These are phyloP conservation scores for Zea mays DNA, from an alignment of 176 grass and related monocot species.

Conservation along the genomic window Zm-B73-REFERENCE-NAM-5.0 NC_050102.1:90140501-90141000, in stretches of 20 bases:
- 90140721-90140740: constrained; percentile 56
- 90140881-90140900: constrained; percentile 88
- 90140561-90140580: background rate
- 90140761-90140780: constrained; percentile 67
- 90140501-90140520: background rate
- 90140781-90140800: constrained; percentile 77
- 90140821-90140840: constrained; percentile 85
- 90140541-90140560: background rate
- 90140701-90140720: constrained; percentile 63
- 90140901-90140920: constrained; percentile 60
- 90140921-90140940: background rate
- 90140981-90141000: background rate
- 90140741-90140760: constrained; percentile 36
- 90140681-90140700: constrained; percentile 74
- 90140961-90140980: background rate
- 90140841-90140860: constrained; percentile 69
- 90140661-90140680: constrained; percentile 74
- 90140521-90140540: background rate
- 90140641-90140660: constrained; percentile 15
- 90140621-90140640: background rate
- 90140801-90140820: constrained; percentile 62
- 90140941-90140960: constrained; percentile 24
- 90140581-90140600: background rate
- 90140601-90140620: background rate
- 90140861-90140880: constrained; percentile 81